Conservation (phyloP, 108 stramenopile species). For the Epithemia pelagica region DNA sequence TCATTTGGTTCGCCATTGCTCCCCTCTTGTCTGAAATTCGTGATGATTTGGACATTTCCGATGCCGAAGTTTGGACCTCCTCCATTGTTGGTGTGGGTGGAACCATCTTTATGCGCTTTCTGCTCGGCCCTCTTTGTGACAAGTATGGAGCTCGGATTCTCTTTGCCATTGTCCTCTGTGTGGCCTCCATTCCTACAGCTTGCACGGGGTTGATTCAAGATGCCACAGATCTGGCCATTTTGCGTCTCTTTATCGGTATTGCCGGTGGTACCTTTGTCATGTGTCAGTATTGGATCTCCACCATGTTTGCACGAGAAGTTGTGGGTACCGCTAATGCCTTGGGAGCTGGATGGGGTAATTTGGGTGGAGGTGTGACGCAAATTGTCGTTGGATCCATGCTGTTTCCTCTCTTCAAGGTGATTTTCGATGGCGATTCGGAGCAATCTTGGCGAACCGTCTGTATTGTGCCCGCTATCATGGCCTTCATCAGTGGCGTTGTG, state of each 20-base stretch:
- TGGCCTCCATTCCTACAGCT: constrained; percentile 71
- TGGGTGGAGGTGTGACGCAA: constrained; percentile 83
- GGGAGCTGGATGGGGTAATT: constrained; percentile 88
- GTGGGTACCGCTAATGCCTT: constrained; percentile 89
- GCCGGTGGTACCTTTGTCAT: constrained; percentile 85
- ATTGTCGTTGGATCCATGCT: constrained; percentile 65
- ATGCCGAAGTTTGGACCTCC: constrained; percentile 78
- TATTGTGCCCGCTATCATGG: constrained; percentile 70
- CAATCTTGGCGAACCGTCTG: constrained; percentile 74
- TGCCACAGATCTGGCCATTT: constrained; percentile 48
- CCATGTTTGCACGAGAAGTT: constrained; percentile 83
- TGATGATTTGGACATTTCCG: constrained; percentile 44
- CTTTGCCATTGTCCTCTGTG: constrained; percentile 48
- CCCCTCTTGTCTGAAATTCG: constrained; percentile 74
- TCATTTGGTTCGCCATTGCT: constrained; percentile 89
- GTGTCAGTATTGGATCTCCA: constrained; percentile 86
- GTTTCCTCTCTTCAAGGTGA: constrained; percentile 68
- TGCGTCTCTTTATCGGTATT: constrained; percentile 79
- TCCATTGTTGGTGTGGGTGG: constrained; percentile 64
- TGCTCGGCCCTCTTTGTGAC: constrained; percentile 71
- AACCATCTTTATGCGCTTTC: constrained; percentile 68
- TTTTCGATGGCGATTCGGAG: constrained; percentile 53
- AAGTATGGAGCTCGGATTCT: constrained; percentile 71
- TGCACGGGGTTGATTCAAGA: constrained; percentile 72
- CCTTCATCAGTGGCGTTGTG: constrained; percentile 35